Percentiles rank a stretch among this genome's conserved stretches.
Conservation (phyloP, 805 yeast species). For the Phaffomyces antillensis region DNA sequence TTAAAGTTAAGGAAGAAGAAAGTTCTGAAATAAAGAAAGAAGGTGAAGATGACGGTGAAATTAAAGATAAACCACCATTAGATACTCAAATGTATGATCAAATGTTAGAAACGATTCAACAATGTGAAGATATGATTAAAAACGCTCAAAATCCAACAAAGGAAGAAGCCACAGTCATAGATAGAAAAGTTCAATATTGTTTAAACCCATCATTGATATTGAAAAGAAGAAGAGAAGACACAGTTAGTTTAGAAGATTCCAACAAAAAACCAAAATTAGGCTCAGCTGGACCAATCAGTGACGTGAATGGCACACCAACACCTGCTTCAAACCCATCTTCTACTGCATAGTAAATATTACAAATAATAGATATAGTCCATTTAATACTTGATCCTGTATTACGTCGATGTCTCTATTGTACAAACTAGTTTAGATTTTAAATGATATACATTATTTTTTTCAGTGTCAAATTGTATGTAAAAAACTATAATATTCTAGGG, state of each 20-base stretch:
- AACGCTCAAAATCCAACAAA: conserved; percentile 39
- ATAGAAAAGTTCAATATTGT: conserved; percentile 56
- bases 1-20: conserved; percentile 5
- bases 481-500: background rate
- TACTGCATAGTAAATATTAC: background rate
- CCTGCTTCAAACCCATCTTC: background rate
- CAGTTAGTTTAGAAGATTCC: conserved; percentile 20
- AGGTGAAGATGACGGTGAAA: no score
- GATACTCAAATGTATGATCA: conserved; percentile 25
- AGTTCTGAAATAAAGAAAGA: background rate
- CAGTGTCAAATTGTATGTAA: background rate
- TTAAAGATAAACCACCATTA: no score
- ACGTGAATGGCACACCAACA: background rate
- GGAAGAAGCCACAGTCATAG: conserved; percentile 57
- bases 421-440: no score
- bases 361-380: background rate
- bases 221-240: conserved; percentile 34
- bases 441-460: background rate
- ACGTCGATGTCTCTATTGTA: no score
- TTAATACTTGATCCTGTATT: background rate
- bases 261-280: conserved; percentile 22
- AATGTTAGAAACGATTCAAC: conserved; percentile 36
- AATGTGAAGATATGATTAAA: conserved; percentile 43
- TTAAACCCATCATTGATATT: conserved; percentile 49
- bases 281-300: conserved; percentile 3